Evolutionary conservation across 2,329 filamentous ascomycete species (phyloP).

Genomic region (Didymosphaeria variabile): DNA sequence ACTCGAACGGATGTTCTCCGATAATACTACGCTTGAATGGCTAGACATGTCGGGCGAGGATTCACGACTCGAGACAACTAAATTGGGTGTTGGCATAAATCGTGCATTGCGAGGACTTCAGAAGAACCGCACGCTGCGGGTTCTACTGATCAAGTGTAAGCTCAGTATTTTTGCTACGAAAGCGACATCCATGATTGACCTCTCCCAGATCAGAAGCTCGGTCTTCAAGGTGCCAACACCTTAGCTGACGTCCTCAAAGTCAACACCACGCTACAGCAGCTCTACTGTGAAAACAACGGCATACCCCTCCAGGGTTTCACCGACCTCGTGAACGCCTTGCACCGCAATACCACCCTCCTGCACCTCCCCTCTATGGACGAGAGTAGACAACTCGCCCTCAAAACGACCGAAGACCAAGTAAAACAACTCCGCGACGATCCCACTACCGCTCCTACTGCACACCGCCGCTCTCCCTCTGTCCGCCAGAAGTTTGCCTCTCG

Average conservation of each 20-base stretch:
- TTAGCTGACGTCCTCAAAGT: slow-evolving; percentile 73
- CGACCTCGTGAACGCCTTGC: slow-evolving; percentile 73
- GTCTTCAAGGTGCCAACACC: slow-evolving; percentile 73
- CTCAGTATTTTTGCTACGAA: background rate
- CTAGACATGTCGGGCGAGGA: slow-evolving; percentile 77
- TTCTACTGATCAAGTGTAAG: slow-evolving; percentile 68
- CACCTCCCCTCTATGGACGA: slow-evolving; percentile 70
- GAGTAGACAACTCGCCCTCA: slow-evolving; percentile 69
- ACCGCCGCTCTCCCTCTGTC: slow-evolving; percentile 43
- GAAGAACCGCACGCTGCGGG: slow-evolving; percentile 68
- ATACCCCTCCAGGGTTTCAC: slow-evolving; percentile 76
- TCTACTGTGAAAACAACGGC: slow-evolving; percentile 76
- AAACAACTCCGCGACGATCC: slow-evolving; percentile 59
- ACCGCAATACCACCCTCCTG: slow-evolving; percentile 69
- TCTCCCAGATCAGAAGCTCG: slow-evolving; percentile 67
- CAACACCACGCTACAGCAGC: slow-evolving; percentile 69
- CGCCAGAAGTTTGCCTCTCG: slow-evolving; percentile 45
- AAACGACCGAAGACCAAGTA: slow-evolving; percentile 65
- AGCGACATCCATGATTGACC: slow-evolving; percentile 24
- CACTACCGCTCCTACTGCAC: slow-evolving; percentile 36
- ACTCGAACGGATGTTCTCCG: slow-evolving; percentile 70
- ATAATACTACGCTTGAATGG: slow-evolving; percentile 72
- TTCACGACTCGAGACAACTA: slow-evolving; percentile 74
- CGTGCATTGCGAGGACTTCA: slow-evolving; percentile 71
- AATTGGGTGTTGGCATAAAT: slow-evolving; percentile 74